These are phyloP conservation scores for Gossypium ekmanianum DNA, from an alignment of 345 rosid species.

Conservation along the genomic window DNA sequence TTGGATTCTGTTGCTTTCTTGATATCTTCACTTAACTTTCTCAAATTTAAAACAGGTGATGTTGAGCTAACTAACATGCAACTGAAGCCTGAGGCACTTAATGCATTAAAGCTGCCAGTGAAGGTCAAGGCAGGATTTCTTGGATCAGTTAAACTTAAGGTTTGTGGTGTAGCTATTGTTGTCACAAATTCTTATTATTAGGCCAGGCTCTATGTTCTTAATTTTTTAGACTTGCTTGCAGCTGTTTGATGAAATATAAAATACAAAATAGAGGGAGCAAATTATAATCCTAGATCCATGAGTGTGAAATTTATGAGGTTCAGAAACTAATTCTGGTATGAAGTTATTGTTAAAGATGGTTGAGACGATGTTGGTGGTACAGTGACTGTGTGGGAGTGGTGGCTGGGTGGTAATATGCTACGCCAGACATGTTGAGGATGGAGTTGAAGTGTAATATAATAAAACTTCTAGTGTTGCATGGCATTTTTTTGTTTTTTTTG, in stretches of 20 bases:
- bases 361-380: background rate
- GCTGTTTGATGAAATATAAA: background rate
- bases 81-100: conserved; percentile 95
- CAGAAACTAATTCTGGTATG: background rate
- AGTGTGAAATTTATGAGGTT: conserved; percentile 4
- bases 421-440: background rate
- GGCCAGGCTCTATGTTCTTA: background rate
- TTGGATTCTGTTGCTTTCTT: background rate
- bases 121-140: conserved; percentile 98
- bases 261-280: background rate
- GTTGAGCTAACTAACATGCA: conserved; percentile 97
- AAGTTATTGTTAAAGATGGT: background rate
- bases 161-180: conserved; percentile 26
- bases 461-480: background rate
- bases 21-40: background rate
- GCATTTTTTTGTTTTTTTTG: background rate
- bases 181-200: background rate
- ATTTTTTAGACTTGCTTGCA: background rate
- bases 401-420: background rate
- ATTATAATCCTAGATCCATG: background rate
- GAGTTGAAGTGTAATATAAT: background rate
- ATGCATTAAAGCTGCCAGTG: conserved; percentile 92
- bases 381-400: background rate
- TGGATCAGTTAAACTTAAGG: conserved; percentile 97
- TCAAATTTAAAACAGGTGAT: conserved; percentile 54